Conservation (phyloP, 2,329 filamentous ascomycete species). For the Penicillium sp. region DNA sequence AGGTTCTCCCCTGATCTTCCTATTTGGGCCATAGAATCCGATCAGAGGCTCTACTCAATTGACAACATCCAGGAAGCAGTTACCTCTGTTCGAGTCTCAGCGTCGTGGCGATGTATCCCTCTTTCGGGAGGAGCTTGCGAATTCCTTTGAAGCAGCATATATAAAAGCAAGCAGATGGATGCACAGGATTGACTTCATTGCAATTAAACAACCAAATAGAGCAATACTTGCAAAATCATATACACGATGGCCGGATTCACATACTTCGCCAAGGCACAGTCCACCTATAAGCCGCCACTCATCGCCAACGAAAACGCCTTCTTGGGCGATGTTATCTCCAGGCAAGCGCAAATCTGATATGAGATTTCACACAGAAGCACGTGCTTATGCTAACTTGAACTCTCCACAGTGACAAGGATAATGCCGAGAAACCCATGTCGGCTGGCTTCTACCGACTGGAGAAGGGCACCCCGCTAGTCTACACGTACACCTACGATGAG, state of each 20-base stretch:
- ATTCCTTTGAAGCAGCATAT: not conserved
- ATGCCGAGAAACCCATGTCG: constrained; percentile 64
- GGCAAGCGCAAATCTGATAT: constrained; percentile 44
- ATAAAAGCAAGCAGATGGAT: constrained; percentile 1
- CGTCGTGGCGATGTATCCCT: constrained; percentile 10
- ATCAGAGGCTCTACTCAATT: not conserved
- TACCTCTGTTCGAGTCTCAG: constrained; percentile 4
- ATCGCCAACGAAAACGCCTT: constrained; percentile 71
- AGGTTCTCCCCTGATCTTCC: not conserved
- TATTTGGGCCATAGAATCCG: constrained; percentile 10
- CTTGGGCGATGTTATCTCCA: constrained; percentile 65
- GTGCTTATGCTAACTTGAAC: not conserved
- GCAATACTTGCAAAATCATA: not conserved
- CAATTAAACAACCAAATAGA: not conserved
- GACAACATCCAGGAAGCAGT: constrained; percentile 5
- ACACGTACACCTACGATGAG: constrained; percentile 72
- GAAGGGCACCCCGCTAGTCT: constrained; percentile 68
- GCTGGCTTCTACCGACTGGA: constrained; percentile 70
- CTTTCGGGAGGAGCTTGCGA: not conserved
- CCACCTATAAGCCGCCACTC: constrained; percentile 65
- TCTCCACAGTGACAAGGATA: constrained; percentile 47
- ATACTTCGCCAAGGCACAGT: constrained; percentile 63
- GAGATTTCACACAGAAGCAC: no score
- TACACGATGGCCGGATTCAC: not conserved
- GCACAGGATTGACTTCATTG: not conserved